Conservation (phyloP, 1,139 yeast genomes). For the Candida sp. region DNA sequence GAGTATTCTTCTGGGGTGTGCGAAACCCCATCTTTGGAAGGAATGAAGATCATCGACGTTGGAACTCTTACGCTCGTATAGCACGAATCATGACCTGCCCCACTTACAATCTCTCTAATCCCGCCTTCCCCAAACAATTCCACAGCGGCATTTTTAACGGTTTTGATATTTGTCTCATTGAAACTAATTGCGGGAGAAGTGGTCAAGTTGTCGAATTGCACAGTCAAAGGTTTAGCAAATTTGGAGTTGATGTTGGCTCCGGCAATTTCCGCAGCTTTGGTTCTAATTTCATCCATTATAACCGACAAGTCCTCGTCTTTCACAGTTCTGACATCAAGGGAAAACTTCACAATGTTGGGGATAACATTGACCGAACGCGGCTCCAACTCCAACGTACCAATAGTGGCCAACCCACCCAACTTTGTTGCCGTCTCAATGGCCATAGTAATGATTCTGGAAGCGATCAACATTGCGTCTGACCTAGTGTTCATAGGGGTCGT, state of each 20-base stretch:
- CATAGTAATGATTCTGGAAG: conserved; percentile 57
- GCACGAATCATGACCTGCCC: conserved; percentile 80
- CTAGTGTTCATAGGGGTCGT: conserved; percentile 72
- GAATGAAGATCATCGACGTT: conserved; percentile 77
- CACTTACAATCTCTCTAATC: conserved; percentile 56
- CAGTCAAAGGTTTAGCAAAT: conserved; percentile 25
- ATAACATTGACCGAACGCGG: conserved; percentile 72
- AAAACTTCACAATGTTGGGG: conserved; percentile 62
- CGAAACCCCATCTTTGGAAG: conserved; percentile 70
- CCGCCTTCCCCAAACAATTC: conserved; percentile 50
- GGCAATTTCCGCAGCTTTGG: conserved; percentile 31
- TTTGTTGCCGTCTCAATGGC: conserved; percentile 60
- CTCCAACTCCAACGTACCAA: conserved; percentile 59
- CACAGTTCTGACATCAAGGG: conserved; percentile 61
- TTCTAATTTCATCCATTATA: conserved; percentile 43
- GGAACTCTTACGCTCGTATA: conserved; percentile 60
- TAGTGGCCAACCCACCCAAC: conserved; percentile 58
- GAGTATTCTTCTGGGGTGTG: conserved; percentile 73
- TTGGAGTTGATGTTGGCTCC: conserved; percentile 14
- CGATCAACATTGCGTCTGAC: conserved; percentile 63
- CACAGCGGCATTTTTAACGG: conserved; percentile 55
- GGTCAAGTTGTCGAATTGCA: conserved; percentile 44
- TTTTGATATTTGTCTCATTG: conserved; percentile 49
- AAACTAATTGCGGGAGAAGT: conserved; percentile 63
- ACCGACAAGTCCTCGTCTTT: conserved; percentile 45